A percentile compares a stretch with the other conserved stretches of the same genome.
These are phyloP conservation scores for Sarocladiaceae sp. DNA, from an alignment of 2,329 filamentous ascomycete genomes.

Conservation along the genomic window DNA sequence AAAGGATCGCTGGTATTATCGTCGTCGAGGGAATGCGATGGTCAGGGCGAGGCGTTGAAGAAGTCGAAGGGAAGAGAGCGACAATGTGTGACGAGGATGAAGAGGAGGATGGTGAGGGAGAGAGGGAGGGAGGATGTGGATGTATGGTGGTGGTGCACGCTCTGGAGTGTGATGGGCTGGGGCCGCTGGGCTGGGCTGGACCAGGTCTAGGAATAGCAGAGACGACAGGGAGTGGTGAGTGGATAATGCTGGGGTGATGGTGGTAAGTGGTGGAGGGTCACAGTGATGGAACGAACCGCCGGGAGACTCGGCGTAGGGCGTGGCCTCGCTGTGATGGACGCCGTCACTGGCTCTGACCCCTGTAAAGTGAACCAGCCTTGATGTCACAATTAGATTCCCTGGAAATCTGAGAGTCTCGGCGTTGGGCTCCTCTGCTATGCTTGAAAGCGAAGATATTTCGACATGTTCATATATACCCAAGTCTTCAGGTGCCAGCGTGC, in stretches of 20 bases:
- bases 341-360: too few relatives aligned
- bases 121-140: conserved; percentile 2
- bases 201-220: not conserved
- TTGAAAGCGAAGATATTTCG: too few relatives aligned
- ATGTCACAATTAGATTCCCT: too few relatives aligned
- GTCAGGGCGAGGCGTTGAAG: not conserved
- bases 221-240: too few relatives aligned
- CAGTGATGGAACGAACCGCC: not conserved
- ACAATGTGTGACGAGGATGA: not conserved
- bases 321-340: too few relatives aligned
- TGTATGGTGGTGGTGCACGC: too few relatives aligned
- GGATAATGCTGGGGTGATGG: not conserved
- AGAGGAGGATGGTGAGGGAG: not conserved
- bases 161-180: too few relatives aligned
- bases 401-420: too few relatives aligned
- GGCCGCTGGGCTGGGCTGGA: not conserved
- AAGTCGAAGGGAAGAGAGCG: not conserved
- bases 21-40: not conserved
- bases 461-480: too few relatives aligned
- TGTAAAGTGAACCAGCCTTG: too few relatives aligned
- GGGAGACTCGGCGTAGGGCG: not conserved
- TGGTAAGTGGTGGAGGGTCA: not conserved
- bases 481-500: too few relatives aligned
- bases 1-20: not conserved
- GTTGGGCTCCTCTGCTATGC: too few relatives aligned